Base-by-base conservation (phyloP, 768 basidiomycete genomes). In the Boletus barrowsii region DNA sequence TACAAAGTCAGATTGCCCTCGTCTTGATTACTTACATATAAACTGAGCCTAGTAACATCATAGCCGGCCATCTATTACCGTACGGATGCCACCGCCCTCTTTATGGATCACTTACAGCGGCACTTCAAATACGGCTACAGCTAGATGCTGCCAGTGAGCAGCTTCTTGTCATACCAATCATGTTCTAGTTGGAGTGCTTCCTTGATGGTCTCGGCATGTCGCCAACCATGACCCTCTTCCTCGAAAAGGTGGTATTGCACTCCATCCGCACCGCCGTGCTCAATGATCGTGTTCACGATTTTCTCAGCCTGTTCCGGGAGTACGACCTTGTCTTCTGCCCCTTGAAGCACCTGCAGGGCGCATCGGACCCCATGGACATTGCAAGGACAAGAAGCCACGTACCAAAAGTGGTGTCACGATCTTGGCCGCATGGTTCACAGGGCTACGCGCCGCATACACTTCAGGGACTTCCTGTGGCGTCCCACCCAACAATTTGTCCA, bases 361-460 rank as follows among this genome's bases (percentile, higher is more conserved):
- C 17, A 11, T n/a, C 30, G 15, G 4, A n/a, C 14, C 36, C 13
- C 42, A 24, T 40, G 10, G 17, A 4, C 24, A 15, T 17, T 2
- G 15, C 11, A 10, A 30, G 17, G 10, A 10, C 1, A 18, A 24
- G 17, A 18, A 24, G 17, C 18, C 37, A 51, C 82, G 58, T 53
- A 88, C 88, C 68, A 90, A 66, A 43, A 90, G 72, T 2, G 87
- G 86, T 1, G 76, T 71, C 24, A 73, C 74, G 59, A 92, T 91
- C 57, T 76, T 79, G 10, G 80, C 76, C 0, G 83, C 86, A 54
- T 84, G 78, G 50, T 77, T 72, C 20, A 90, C 66, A 0, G 90
- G 86, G 4, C 86, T 87, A 17, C 87, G 76, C 36, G 78, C 78
- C 18, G 72, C 68, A 63, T 83, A 86, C 22, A 84, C 73, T 29